Percentiles rank a stretch among this genome's conserved stretches.
These are phyloP conservation scores for Mucor velutinosus DNA, from an alignment of 371 early-diverging fungal species.

Conservation along the genomic window DNA sequence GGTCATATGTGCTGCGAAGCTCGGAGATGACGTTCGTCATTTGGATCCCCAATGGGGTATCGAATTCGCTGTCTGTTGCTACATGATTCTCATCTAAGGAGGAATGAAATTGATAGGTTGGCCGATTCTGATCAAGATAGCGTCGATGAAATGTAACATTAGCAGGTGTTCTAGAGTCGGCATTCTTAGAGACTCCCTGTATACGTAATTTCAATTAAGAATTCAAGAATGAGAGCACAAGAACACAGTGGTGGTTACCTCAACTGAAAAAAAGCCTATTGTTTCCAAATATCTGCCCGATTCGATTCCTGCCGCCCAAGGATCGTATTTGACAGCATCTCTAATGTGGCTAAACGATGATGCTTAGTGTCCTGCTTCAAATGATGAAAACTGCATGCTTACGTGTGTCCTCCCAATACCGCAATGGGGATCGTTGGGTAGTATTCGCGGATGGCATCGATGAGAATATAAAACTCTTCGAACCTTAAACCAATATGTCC, in stretches of 20 bases:
- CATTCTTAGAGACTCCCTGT: conserved; percentile 16
- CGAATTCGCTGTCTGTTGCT: conserved; percentile 27
- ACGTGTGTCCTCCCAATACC: conserved; percentile 61
- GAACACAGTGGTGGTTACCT: conserved; percentile 19
- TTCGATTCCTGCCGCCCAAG: conserved; percentile 56
- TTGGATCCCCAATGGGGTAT: conserved; percentile 46
- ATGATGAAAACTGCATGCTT: not conserved
- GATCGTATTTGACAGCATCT: conserved; percentile 56
- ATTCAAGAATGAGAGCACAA: not conserved
- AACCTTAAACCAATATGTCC: conserved; percentile 58
- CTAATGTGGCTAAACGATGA: conserved; percentile 44
- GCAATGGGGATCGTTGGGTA: conserved; percentile 58
- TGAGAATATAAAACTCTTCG: conserved; percentile 46
- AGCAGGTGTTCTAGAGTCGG: conserved; percentile 10
- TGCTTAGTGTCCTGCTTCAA: not conserved
- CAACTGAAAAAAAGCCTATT: conserved; percentile 59
- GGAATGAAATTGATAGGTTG: conserved; percentile 59
- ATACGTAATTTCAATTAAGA: conserved; percentile 4
- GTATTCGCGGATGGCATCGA: conserved; percentile 54
- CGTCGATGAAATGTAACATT: conserved; percentile 57
- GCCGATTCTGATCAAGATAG: conserved; percentile 62
- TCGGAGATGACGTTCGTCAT: conserved; percentile 47
- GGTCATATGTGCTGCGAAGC: conserved; percentile 32
- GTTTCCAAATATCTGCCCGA: conserved; percentile 65
- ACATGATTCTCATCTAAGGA: conserved; percentile 7